Base-by-base conservation (phyloP, 148 eudicot species). In the Fagopyrum homotropicum region DNA sequence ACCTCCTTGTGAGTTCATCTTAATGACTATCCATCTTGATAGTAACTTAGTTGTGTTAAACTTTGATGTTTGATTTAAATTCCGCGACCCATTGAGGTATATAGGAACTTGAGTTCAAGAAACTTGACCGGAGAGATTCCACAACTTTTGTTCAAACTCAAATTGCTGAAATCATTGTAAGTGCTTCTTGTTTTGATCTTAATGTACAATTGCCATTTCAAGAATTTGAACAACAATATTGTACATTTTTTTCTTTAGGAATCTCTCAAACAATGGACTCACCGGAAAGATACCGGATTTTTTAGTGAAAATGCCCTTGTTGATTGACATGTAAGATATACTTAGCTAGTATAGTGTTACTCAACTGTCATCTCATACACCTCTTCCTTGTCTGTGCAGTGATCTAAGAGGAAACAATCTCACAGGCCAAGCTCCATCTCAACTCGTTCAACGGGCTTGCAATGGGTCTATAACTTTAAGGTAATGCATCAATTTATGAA, bases 241-340 rank as follows among this genome's bases (percentile, higher is more conserved):
- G 4, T 57, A 19, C 63, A 57, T 50, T 11, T 6, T 6, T 11
- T 14, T 9, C 9, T 73, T 51, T 56, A 73, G 75, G 75, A 56
- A 73, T 73, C 55, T 73, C 11, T 52, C 75, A 26, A 73, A 73
- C 59, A 73, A 51, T 73, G 51, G 43, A 54, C 52, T 73, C 16
- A 73, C 63, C 2, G 75, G 75, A 45, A 35, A 49, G 59, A 51
- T 73, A 50, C 75, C 75, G 8, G 44, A 73, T 2, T 73, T 47
- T 73, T 40, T 73, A n/a, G 75, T 12, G 55, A 45, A 73, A 30
- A 14, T 74, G 44, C 5, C 12, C n/a, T 30, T 45, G 3, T 57
- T 74, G 64, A 56, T 7, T 7, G 44, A 35, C 19, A 50, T 73
- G 75, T 73, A 44, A 73, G 75, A 50, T 40, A 48, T 6, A 35